Evolutionary conservation across 2,329 filamentous ascomycete species (phyloP), one percentile per base, ranked within the genome.

Genomic region (Apiospora kogelbergensis): DNA sequence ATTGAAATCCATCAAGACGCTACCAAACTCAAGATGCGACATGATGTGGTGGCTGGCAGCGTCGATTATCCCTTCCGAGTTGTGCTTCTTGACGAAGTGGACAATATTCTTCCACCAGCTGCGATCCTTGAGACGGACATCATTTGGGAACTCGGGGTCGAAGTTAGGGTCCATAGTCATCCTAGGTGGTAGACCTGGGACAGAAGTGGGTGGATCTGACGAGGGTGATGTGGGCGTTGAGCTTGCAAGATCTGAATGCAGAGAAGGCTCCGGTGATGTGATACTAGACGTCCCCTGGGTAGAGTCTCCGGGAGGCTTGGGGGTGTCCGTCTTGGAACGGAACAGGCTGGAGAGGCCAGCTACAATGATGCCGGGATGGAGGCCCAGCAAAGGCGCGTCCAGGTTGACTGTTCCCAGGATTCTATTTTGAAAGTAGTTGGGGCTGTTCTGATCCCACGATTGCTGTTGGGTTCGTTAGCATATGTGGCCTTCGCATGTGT

Each of bases 311-410:
- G 44, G 71, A 53, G 73, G 60, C 60, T 73, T 75, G 24, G 77
- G 72, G 5, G 77, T 72, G 20, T 77, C 76, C 3, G 81, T 77
- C 13, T 83, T 79, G 3, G 83, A 79, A 44, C 84, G 81, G 79
- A 97, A 96, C 13, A 97, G 84, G 76, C 93, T 95, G 2, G 90
- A 88, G 67, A 97, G 87, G 1, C 94, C 93, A 45, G 92, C 92
- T n/a, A 90, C 87, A 53, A 97, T 88, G 53, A 98, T 92, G 6
- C 95, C 93, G 1, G 94, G 94, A 79, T 98, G 94, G 77, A 98
- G 91, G 3, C 95, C 95, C 6, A 97, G 84, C 69, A 97, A 94
- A 0, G 95, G 95, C 0, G 93, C 92, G 79, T 98, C 95, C 65
- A 97, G 91, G 68, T 92, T 93, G 68, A 98, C 84, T 5, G 90